These are phyloP conservation scores for Aspergillus wentii DNA, from an alignment of 495 filamentous ascomycete genomes.

Conservation along the genomic window DNA sequence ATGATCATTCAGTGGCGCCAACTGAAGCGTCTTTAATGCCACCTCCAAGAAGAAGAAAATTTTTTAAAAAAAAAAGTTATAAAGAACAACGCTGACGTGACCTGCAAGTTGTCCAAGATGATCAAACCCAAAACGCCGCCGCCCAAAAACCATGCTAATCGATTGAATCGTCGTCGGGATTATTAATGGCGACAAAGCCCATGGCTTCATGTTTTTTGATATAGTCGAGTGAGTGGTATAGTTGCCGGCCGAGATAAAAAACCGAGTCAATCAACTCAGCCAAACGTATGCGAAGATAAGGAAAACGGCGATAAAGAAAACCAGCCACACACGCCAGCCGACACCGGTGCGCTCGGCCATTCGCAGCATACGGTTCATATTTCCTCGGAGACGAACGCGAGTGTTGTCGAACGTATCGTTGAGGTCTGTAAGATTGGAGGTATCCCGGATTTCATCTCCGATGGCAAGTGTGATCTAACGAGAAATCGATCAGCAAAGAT, in stretches of 20 bases:
- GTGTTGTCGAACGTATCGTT: conserved; percentile 90
- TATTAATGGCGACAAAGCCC: not conserved
- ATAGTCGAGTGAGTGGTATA: too few relatives aligned
- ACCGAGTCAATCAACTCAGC: conserved; percentile 58
- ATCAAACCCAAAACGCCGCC: not conserved
- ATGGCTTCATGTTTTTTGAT: too few relatives aligned
- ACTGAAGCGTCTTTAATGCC: too few relatives aligned
- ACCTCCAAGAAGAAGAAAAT: too few relatives aligned
- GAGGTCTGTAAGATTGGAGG: conserved; percentile 70
- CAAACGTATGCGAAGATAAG: conserved; percentile 87
- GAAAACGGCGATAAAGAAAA: conserved; percentile 77
- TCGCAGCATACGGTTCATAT: conserved; percentile 93
- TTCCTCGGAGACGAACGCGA: conserved; percentile 70
- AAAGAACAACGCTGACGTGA: too few relatives aligned
- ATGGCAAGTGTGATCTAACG: conserved; percentile 82
- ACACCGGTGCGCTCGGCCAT: conserved; percentile 94
- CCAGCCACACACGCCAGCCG: conserved; percentile 89
- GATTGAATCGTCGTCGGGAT: not conserved
- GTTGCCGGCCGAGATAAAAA: too few relatives aligned
- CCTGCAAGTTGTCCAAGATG: too few relatives aligned
- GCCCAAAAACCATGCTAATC: not conserved
- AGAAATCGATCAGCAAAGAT: not conserved
- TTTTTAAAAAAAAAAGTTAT: too few relatives aligned
- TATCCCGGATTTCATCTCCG: conserved; percentile 88
- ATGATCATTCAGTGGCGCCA: too few relatives aligned